A percentile compares a stretch with the other conserved stretches of the same genome.
phyloP scores from a whole-genome alignment of 164 flowering plant species.

The Chimonanthus salicifolius region DNA sequence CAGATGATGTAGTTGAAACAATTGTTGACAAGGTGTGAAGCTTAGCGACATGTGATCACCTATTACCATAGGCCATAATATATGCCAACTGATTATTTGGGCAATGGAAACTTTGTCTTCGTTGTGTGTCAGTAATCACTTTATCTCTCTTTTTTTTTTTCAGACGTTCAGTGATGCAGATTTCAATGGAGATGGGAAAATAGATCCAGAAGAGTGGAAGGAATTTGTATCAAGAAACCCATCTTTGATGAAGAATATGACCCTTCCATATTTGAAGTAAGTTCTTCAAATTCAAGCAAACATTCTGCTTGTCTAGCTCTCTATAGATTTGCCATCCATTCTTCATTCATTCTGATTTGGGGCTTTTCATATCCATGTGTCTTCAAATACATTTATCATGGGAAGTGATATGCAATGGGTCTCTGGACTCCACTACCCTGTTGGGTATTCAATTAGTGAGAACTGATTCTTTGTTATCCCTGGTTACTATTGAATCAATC shows the following conservation, averaged over 20 bases:
- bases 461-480: neutral
- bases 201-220: conserved; percentile 73
- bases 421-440: neutral
- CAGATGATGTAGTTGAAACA: conserved; percentile 59
- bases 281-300: neutral
- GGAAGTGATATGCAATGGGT: neutral
- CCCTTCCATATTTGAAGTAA: conserved; percentile 69
- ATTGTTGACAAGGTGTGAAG: conserved; percentile 52
- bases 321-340: no score
- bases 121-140: neutral
- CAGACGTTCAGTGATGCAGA: conserved; percentile 71
- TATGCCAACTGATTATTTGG: neutral
- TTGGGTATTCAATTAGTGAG: neutral
- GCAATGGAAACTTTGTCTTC: neutral
- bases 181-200: conserved; percentile 66
- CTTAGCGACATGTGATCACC: neutral
- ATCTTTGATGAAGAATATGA: conserved; percentile 62
- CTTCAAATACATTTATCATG: neutral
- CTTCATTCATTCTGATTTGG: neutral
- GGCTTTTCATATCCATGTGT: neutral
- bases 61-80: neutral
- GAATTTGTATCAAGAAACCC: conserved; percentile 55
- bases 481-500: neutral
- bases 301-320: neutral
- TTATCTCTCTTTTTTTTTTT: conserved; percentile 1